Percentiles rank a stretch among this genome's conserved stretches.
These are phyloP conservation scores for Picochlorum sp. DNA, from an alignment of 139 green algal genomes.

Conservation along the genomic window DNA sequence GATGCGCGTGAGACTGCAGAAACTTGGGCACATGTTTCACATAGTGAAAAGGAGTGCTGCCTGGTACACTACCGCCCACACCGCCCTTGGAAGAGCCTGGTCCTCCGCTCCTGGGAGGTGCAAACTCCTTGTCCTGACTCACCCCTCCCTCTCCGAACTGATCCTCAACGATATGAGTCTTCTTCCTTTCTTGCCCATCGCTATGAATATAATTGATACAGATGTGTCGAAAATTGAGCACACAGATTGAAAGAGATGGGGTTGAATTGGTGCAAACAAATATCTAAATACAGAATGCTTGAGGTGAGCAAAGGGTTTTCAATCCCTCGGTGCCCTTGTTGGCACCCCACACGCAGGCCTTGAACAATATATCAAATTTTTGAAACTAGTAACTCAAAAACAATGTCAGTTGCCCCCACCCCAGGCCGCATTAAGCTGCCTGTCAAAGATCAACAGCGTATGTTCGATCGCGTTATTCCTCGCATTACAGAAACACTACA, in stretches of 20 bases:
- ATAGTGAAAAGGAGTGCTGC: conserved; percentile 31
- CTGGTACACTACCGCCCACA: conserved; percentile 19
- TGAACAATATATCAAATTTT: neutral
- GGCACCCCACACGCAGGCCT: too few relatives aligned
- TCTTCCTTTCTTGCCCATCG: neutral
- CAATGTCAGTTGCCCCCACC: neutral
- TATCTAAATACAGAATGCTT: too few relatives aligned
- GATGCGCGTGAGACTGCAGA: conserved; percentile 59
- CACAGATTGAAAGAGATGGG: too few relatives aligned
- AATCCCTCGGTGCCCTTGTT: too few relatives aligned
- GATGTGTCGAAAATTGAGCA: too few relatives aligned
- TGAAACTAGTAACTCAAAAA: neutral
- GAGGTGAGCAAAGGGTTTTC: too few relatives aligned
- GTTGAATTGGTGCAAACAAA: too few relatives aligned
- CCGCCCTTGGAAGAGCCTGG: conserved; percentile 12
- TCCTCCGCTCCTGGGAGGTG: neutral
- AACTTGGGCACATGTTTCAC: conserved; percentile 63
- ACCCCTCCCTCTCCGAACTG: conserved; percentile 51
- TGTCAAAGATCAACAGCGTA: conserved; percentile 8
- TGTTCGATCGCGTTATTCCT: neutral
- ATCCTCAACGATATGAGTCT: conserved; percentile 33
- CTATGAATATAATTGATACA: too few relatives aligned
- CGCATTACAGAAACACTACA: too few relatives aligned
- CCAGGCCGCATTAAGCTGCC: conserved; percentile 8
- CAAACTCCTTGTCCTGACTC: conserved; percentile 7